phyloP scores from a whole-genome alignment of 1,284 basidiomycete species.

The Sphaerobolus stellatus region DNA sequence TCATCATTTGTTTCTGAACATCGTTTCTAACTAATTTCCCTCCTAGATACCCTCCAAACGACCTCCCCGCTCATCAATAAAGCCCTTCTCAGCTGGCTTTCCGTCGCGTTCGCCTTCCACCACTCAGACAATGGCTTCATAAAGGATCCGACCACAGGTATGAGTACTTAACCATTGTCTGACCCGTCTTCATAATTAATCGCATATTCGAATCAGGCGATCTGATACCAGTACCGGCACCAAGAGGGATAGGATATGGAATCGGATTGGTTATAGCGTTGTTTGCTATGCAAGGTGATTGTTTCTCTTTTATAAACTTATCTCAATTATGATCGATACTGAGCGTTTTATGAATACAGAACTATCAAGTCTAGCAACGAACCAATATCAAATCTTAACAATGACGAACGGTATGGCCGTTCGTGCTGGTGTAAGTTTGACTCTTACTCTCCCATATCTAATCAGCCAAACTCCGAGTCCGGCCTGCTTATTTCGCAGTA shows the following conservation, averaged over 20 bases:
- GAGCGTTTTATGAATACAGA: constrained; percentile 8
- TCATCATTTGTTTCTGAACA: no score
- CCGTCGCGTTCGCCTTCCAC: constrained; percentile 50
- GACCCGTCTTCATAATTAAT: no score
- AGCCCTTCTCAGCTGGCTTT: constrained; percentile 61
- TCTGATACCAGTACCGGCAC: constrained; percentile 32
- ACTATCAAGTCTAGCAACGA: constrained; percentile 12
- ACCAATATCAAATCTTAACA: constrained; percentile 25
- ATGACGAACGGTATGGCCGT: constrained; percentile 53
- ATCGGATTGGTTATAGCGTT: constrained; percentile 59
- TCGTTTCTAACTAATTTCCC: no score
- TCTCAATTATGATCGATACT: neutral
- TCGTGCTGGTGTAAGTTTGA: constrained; percentile 47
- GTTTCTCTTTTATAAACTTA: neutral
- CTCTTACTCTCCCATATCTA: neutral
- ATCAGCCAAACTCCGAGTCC: neutral
- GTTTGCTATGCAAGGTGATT: constrained; percentile 68
- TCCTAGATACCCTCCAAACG: constrained; percentile 54
- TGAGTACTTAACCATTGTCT: no score
- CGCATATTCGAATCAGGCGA: constrained; percentile 29
- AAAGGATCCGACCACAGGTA: no score
- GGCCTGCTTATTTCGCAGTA: no score
- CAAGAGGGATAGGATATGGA: constrained; percentile 55
- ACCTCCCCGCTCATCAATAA: constrained; percentile 64
- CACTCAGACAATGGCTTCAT: no score